Conservation (phyloP, 257 asterid species). For the Thymus quinquecostatus region DNA sequence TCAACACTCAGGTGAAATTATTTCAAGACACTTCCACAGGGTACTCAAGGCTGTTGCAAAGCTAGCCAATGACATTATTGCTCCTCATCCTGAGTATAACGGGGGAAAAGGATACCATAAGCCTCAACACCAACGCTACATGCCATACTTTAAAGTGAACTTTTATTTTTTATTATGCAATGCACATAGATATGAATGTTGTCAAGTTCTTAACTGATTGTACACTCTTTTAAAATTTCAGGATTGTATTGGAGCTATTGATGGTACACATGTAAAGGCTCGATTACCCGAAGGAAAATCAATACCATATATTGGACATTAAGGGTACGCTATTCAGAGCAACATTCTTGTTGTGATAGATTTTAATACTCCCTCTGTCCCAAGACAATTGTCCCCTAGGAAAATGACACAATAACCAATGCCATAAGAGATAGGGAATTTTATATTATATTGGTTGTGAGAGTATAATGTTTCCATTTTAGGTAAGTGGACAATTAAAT, state of each 20-base stretch:
- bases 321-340: background rate
- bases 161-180: background rate
- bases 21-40: constrained; percentile 6
- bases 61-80: constrained; percentile 7
- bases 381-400: too few relatives aligned
- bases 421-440: too few relatives aligned
- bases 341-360: constrained; percentile 7
- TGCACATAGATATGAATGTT: background rate
- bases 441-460: too few relatives aligned
- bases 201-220: background rate
- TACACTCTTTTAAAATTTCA: background rate
- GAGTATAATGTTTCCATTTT: too few relatives aligned
- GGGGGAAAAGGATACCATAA: background rate
- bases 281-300: constrained; percentile 2
- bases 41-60: background rate
- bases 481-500: too few relatives aligned
- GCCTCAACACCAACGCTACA: constrained; percentile 8
- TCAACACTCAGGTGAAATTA: background rate
- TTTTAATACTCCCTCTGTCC: background rate
- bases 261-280: constrained; percentile 9
- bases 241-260: constrained; percentile 9
- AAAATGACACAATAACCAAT: too few relatives aligned
- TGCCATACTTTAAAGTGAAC: background rate
- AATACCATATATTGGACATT: constrained; percentile 8
- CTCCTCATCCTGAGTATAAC: background rate